Evolutionary conservation across 345 rosid genomes (phyloP), one percentile per base, ranked within the genome.

Genomic region (Mercurialis annua): DNA sequence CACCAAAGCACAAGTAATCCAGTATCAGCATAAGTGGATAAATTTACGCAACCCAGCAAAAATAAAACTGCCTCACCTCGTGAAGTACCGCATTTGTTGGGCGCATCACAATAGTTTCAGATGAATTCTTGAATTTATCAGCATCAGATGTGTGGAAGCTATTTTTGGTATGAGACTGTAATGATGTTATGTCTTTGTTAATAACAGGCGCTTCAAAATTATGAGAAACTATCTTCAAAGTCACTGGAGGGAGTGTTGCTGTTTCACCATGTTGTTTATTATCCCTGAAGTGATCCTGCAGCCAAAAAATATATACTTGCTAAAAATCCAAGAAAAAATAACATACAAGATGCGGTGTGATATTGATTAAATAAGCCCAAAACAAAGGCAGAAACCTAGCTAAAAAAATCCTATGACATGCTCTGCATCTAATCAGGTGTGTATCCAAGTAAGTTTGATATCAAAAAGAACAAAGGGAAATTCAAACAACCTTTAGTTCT

Each of bases 81-180:
- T 73, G 69, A 48, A 77, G 56, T 73, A 73, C 62, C 68, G 34
- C 73, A 38, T 69, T 56, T 24, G 77, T 77, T 49, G 71, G 74
- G 43, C 63, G 58, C 44, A 77, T 77, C 75, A 53, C 24, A 29
- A 77, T 66, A 48, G 50, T n/a, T 10, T 62, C 68, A 42, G 48
- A 23, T 3, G 20, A 52, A 50, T 70, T 66, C 66, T 56, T 66
- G 46, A 29, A 34, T 36, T 64, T 53, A 30, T 16, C 34, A 36
- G 26, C 30, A 23, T 23, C n/a, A 10, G 40, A 42, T 30, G 8
- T 43, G 34, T 66, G 54, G 43, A 36, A 48, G 43, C 52, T 58
- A 47, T 50, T 65, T 60, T 56, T 62, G 29, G 53, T 1, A 24
- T 48, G 57, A 49, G 58, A 66, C 55, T 69, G 67, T 12, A 18